phyloP scores from a whole-genome alignment of 2,329 filamentous ascomycete genomes.

The Colletotrichum tropicicola region DNA sequence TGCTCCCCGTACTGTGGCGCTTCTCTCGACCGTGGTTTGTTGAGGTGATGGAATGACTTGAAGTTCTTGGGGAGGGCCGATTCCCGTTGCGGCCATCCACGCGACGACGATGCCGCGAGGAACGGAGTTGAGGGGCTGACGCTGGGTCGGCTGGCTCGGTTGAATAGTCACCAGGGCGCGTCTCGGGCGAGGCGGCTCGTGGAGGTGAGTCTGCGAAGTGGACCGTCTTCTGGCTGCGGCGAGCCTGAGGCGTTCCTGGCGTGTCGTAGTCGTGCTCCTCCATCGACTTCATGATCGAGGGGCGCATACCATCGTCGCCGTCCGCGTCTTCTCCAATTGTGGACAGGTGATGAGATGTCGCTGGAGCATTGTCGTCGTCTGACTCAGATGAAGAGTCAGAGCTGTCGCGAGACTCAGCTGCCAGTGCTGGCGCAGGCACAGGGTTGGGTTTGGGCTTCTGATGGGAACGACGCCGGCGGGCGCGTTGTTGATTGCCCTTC shows the following conservation, averaged over 20 bases:
- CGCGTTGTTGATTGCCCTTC: conserved; percentile 10
- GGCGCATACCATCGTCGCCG: too few relatives aligned
- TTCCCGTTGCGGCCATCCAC: not conserved
- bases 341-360: too few relatives aligned
- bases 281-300: too few relatives aligned
- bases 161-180: not conserved
- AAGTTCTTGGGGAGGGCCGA: conserved; percentile 7
- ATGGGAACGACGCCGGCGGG: conserved; percentile 13
- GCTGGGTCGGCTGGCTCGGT: not conserved
- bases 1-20: not conserved
- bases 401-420: not conserved
- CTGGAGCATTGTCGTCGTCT: too few relatives aligned
- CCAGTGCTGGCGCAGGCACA: not conserved
- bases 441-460: not conserved
- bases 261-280: conserved; percentile 1
- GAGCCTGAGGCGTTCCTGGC: too few relatives aligned
- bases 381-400: not conserved
- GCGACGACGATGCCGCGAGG: conserved; percentile 11
- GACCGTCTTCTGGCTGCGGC: conserved; percentile 28
- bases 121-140: not conserved
- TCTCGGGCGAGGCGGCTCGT: too few relatives aligned
- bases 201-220: conserved; percentile 25
- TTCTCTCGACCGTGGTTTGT: conserved; percentile 7
- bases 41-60: not conserved
- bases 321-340: too few relatives aligned